Evolutionary conservation across 495 filamentous ascomycete species (phyloP), one percentile per base, ranked within the genome.

Genomic region (Penicillium waksmanii): DNA sequence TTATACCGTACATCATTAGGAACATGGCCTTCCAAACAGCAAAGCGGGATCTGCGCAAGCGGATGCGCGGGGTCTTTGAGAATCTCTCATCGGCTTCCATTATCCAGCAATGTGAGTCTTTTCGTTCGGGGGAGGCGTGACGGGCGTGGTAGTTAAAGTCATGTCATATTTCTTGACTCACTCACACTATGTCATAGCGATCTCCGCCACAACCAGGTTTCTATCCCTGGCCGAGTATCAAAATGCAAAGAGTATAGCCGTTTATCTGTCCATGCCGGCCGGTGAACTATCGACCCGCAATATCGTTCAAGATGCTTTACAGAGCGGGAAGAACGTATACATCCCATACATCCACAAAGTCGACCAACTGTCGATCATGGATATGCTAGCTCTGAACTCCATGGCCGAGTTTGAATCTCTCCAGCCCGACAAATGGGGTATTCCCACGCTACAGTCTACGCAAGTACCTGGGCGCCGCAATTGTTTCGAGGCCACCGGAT

Each of bases 221-320:
- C 72, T 86, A n/a, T 75, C 81, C 15, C 69, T 86, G 49, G 76
- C 84, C 11, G 82, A 87, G 59, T 97, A 96, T 66, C 77, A 80
- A 38, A 77, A 84, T 44, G 92, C 93, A 31, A 82, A 82, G 56
- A 80, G 86, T 25, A 83, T 98, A 61, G 89, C 92, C 55, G 81
- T 98, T 27, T 98, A 96, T 70, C 79, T 98, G 18, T 96, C 95
- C 12, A 98, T 98, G 93, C 92, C 92, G 3, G 71, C 75, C 36
- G 87, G 87, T 15, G 95, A 98, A 72, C 82, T 96, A 13, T 87
- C 88, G 47, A 98, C 96, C 13, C 85, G 85, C 25, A 71, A 76
- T 13, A 91, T 97, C 25, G 90, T 98, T 17, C 81, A 84, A 36
- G 84, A 96, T 81, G 93, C 93, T 17, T 77, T 98, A 23, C 69